Percentiles rank a stretch among this genome's conserved stretches.
Conservation (phyloP, 495 filamentous ascomycete genomes). For the Pyrenula aspistea region DNA sequence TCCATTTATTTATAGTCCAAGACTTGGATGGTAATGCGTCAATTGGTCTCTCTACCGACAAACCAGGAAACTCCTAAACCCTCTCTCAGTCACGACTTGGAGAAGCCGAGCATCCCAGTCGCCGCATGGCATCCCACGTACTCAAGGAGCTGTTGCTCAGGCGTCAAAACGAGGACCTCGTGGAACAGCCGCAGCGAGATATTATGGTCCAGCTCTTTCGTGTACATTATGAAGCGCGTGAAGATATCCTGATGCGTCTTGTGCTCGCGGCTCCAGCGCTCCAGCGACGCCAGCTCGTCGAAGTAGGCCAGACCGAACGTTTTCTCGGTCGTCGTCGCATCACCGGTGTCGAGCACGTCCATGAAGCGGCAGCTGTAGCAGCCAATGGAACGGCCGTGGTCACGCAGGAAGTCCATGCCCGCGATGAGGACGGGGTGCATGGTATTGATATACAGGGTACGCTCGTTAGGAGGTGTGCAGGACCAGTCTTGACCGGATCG, state of each 20-base stretch:
- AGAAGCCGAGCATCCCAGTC: slow-evolving; percentile 18
- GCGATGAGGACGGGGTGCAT: slow-evolving; percentile 17
- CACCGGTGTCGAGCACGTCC: slow-evolving; percentile 17
- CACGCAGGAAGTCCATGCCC: slow-evolving; percentile 19
- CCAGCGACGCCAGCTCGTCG: slow-evolving; percentile 76
- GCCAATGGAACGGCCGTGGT: slow-evolving; percentile 15
- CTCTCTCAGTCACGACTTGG: not conserved
- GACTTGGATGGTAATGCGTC: no score
- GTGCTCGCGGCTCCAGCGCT: slow-evolving; percentile 20
- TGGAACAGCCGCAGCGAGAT: slow-evolving; percentile 20
- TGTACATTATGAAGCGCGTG: slow-evolving; percentile 18
- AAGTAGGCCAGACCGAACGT: slow-evolving; percentile 95
- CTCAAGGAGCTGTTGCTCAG: slow-evolving; percentile 23
- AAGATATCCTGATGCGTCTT: slow-evolving; percentile 20
- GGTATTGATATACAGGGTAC: slow-evolving; percentile 14
- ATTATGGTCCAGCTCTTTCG: slow-evolving; percentile 12
- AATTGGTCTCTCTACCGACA: no score
- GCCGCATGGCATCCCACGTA: slow-evolving; percentile 19
- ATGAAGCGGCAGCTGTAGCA: slow-evolving; percentile 18
- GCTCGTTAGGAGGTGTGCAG: slow-evolving; percentile 13
- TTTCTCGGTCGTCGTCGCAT: slow-evolving; percentile 75
- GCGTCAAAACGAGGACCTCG: slow-evolving; percentile 20
- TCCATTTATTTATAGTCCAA: no score
- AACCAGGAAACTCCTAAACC: no score
- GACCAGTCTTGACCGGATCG: slow-evolving; percentile 21